Conservation (phyloP, 306 rosid genomes). For the Casuarina glauca region DNA sequence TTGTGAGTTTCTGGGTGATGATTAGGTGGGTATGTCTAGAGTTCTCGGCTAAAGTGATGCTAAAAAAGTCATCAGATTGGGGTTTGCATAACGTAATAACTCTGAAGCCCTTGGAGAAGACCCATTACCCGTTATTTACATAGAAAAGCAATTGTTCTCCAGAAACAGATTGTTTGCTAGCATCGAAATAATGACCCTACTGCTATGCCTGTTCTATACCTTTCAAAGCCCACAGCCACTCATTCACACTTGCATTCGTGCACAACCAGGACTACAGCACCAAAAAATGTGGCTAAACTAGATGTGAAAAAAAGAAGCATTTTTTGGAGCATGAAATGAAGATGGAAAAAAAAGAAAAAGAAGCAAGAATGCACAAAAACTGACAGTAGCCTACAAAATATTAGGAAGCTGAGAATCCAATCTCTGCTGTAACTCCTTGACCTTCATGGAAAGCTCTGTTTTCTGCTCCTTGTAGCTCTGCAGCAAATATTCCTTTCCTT, state of each 20-base stretch:
- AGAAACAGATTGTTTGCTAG: background rate
- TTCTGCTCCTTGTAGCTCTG: conserved; percentile 93
- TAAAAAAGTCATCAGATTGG: background rate
- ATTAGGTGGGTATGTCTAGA: too few relatives aligned
- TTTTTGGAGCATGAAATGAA: conserved; percentile 32
- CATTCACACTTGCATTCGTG: conserved; percentile 30
- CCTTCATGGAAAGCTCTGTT: conserved; percentile 66
- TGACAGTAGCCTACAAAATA: conserved; percentile 68
- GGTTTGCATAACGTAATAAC: background rate
- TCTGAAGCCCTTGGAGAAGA: background rate
- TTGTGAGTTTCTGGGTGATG: too few relatives aligned
- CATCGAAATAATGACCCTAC: conserved; percentile 8
- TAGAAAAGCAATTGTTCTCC: background rate
- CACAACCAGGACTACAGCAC: conserved; percentile 32
- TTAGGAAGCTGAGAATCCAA: conserved; percentile 87
- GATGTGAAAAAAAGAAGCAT: conserved; percentile 40
- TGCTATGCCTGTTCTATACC: conserved; percentile 26
- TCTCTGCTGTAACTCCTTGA: conserved; percentile 85
- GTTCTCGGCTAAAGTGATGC: background rate
- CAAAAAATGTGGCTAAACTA: conserved; percentile 42
- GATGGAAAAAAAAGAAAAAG: background rate
- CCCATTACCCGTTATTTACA: background rate
- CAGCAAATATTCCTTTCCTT: conserved; percentile 84
- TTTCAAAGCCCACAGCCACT: conserved; percentile 12
- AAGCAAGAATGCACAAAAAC: conserved; percentile 58